A percentile compares a stretch with the other conserved stretches of the same genome.
Conservation (phyloP, 2,329 filamentous ascomycete species). For the Pseudocercospora eumusae region DNA sequence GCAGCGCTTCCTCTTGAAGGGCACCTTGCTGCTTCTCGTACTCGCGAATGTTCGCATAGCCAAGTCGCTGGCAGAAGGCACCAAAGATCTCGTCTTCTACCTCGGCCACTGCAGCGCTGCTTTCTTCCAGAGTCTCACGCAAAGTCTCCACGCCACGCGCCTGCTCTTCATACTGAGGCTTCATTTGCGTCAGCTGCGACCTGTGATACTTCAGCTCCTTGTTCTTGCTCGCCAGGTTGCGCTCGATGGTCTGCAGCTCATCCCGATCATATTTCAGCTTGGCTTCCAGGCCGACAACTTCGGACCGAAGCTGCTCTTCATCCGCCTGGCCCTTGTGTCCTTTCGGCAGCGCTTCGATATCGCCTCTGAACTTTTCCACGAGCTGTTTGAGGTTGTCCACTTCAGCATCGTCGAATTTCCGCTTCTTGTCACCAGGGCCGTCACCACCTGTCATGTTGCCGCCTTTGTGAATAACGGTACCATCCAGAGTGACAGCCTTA, state of each 20-base stretch:
- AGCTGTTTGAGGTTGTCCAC: constrained; percentile 80
- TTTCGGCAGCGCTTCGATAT: constrained; percentile 78
- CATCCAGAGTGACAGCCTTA: constrained; percentile 91
- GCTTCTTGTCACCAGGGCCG: constrained; percentile 69
- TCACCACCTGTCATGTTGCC: constrained; percentile 96
- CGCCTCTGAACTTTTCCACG: constrained; percentile 72
- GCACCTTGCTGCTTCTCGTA: constrained; percentile 94
- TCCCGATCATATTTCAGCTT: constrained; percentile 70
- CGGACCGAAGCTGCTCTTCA: constrained; percentile 78
- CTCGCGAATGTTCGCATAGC: constrained; percentile 84
- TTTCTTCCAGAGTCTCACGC: constrained; percentile 57
- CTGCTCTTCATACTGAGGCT: constrained; percentile 77
- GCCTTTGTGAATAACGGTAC: constrained; percentile 95
- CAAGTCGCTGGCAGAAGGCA: constrained; percentile 80
- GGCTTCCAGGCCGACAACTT: constrained; percentile 77
- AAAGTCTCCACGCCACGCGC: constrained; percentile 66
- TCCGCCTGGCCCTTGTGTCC: constrained; percentile 72
- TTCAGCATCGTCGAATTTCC: constrained; percentile 83
- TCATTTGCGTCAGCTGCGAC: constrained; percentile 71
- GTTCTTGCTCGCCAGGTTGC: constrained; percentile 81
- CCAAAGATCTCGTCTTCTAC: constrained; percentile 89
- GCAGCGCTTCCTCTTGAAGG: constrained; percentile 82
- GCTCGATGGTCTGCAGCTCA: constrained; percentile 75
- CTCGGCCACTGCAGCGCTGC: constrained; percentile 67
- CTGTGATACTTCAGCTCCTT: constrained; percentile 75